Conservation (phyloP, 331 rosid genomes). For the Rhamnella rubrinervis region DNA sequence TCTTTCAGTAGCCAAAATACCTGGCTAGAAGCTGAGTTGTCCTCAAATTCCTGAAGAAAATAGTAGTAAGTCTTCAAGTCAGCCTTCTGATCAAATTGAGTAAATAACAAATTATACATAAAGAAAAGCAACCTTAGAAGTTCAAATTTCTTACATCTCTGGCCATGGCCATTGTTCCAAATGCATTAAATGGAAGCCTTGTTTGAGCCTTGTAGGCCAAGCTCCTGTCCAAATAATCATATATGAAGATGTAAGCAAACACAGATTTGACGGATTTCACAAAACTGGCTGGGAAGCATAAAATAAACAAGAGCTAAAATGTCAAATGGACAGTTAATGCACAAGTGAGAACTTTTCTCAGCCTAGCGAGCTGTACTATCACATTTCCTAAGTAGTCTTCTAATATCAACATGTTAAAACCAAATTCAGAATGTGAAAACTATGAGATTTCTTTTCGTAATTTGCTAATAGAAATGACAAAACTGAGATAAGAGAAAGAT, state of each 20-base stretch:
- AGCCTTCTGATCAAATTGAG: slow-evolving; percentile 12
- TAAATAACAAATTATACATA: neutral
- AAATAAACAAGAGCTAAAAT: neutral
- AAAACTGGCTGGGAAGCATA: no score
- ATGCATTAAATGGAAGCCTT: slow-evolving; percentile 95
- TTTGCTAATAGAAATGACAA: no score
- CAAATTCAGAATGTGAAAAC: neutral
- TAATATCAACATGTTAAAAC: neutral
- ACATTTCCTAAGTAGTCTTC: no score
- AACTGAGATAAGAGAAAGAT: neutral
- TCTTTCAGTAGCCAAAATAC: slow-evolving; percentile 94
- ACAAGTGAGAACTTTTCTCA: no score
- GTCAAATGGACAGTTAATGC: no score
- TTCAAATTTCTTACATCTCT: slow-evolving; percentile 68
- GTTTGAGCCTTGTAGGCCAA: slow-evolving; percentile 98
- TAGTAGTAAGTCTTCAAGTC: neutral
- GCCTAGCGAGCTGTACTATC: no score
- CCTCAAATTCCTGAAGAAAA: slow-evolving; percentile 73
- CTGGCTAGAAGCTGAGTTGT: slow-evolving; percentile 92
- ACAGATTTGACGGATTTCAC: neutral
- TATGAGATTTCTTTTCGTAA: no score
- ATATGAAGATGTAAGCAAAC: slow-evolving; percentile 4
- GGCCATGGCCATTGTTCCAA: slow-evolving; percentile 99
- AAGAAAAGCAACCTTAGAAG: slow-evolving; percentile 4
- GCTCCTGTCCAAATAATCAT: slow-evolving; percentile 56